These are phyloP conservation scores for Dimocarpus longan DNA, from an alignment of 345 rosid species.

Conservation along the genomic window DNA sequence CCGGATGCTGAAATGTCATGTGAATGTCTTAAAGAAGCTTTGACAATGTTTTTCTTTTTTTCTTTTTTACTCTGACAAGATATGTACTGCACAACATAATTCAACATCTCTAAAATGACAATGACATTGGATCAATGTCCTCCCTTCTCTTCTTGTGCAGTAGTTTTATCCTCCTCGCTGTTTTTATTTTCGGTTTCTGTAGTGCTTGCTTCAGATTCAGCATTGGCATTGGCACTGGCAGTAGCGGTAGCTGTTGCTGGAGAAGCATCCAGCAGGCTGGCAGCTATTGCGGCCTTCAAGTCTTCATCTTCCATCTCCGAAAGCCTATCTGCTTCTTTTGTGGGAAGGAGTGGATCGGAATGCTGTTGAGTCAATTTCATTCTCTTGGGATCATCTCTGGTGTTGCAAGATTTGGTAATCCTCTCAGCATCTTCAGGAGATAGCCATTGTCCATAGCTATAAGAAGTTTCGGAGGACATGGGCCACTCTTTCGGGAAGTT, in stretches of 20 bases:
- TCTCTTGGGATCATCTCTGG: slow-evolving; percentile 35
- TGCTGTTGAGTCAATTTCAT: slow-evolving; percentile 38
- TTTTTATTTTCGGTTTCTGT: slow-evolving; percentile 38
- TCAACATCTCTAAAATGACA: slow-evolving; percentile 24
- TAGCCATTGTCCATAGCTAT: slow-evolving; percentile 86
- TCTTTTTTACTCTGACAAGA: slow-evolving; percentile 12
- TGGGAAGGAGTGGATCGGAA: slow-evolving; percentile 35
- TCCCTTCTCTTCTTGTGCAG: slow-evolving; percentile 27
- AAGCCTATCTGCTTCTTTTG: slow-evolving; percentile 45
- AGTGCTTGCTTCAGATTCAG: slow-evolving; percentile 29
- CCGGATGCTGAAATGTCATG: neutral
- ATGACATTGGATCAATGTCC: slow-evolving; percentile 14
- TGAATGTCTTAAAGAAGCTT: slow-evolving; percentile 14
- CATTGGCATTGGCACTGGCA: slow-evolving; percentile 19
- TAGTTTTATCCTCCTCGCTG: slow-evolving; percentile 24
- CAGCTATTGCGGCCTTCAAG: slow-evolving; percentile 89
- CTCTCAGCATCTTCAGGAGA: slow-evolving; percentile 88
- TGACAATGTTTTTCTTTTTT: neutral
- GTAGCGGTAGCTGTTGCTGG: slow-evolving; percentile 39
- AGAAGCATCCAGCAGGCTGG: slow-evolving; percentile 77
- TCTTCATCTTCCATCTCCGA: slow-evolving; percentile 72
- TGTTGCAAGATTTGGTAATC: slow-evolving; percentile 63
- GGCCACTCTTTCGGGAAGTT: slow-evolving; percentile 85
- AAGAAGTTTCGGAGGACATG: slow-evolving; percentile 72
- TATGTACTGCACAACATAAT: slow-evolving; percentile 22